phyloP scores from a whole-genome alignment of 75 land plant species.

The Adiantum capillusveneris region DNA sequence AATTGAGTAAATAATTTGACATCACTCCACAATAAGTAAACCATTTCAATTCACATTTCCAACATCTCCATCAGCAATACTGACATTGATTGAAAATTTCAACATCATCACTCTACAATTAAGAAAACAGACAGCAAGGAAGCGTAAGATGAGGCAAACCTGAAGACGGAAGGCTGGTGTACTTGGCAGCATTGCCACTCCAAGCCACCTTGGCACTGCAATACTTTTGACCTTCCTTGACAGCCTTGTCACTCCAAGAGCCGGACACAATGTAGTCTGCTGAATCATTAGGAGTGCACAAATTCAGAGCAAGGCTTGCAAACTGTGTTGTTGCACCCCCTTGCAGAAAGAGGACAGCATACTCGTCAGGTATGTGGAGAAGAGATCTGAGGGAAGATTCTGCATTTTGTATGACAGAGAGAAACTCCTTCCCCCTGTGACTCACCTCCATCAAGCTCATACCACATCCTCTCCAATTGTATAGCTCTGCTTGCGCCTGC shows the following conservation, averaged over 20 bases:
- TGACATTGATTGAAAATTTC: too few species aligned
- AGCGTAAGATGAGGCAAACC: not conserved
- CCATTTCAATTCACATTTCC: too few species aligned
- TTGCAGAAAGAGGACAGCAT: conserved; percentile 83
- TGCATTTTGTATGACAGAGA: conserved; percentile 82
- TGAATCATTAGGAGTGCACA: conserved; percentile 50
- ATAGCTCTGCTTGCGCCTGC: conserved; percentile 84
- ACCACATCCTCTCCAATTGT: conserved; percentile 74
- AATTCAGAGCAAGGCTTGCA: conserved; percentile 73
- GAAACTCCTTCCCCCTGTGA: conserved; percentile 90
- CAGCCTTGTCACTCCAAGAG: conserved; percentile 95
- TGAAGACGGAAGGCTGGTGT: conserved; percentile 40
- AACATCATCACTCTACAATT: too few species aligned
- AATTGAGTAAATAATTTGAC: too few species aligned
- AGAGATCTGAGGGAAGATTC: conserved; percentile 77
- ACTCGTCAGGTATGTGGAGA: conserved; percentile 59
- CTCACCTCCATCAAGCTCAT: conserved; percentile 98
- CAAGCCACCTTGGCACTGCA: conserved; percentile 65
- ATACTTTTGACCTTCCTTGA: conserved; percentile 82
- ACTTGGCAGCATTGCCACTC: conserved; percentile 82
- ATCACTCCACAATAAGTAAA: too few species aligned
- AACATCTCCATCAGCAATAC: too few species aligned
- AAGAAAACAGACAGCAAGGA: too few species aligned
- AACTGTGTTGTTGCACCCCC: conserved; percentile 92
- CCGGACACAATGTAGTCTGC: conserved; percentile 83